A percentile compares a stretch with the other conserved stretches of the same genome.
These are phyloP conservation scores for Trichoderma sp. DNA, from an alignment of 2,329 filamentous ascomycete genomes.

Conservation along the genomic window DNA sequence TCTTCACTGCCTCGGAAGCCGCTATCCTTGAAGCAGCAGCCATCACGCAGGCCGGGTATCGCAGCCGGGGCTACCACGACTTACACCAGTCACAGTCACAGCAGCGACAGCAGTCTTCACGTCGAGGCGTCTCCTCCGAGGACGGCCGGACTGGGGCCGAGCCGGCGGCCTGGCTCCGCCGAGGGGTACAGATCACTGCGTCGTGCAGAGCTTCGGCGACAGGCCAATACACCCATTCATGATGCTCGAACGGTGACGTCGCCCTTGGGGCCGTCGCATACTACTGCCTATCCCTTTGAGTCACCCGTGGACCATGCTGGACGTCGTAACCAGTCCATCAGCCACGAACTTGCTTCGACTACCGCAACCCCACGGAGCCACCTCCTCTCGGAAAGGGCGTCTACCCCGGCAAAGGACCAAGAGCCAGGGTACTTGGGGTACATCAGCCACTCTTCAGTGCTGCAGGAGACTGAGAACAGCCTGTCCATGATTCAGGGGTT, in stretches of 20 bases:
- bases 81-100: not conserved
- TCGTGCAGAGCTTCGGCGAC: constrained; percentile 17
- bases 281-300: not conserved
- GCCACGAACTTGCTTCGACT: not conserved
- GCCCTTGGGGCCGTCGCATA: not conserved
- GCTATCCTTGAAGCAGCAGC: not conserved
- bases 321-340: not conserved
- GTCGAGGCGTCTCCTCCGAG: not conserved
- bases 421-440: constrained; percentile 47
- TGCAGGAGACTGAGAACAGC: constrained; percentile 45
- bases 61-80: not conserved
- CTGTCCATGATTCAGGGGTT: constrained; percentile 39
- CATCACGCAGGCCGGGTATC: not conserved
- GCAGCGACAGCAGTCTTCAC: not conserved
- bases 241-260: not conserved
- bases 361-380: constrained; percentile 10
- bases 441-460: constrained; percentile 47
- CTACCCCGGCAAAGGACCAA: constrained; percentile 14
- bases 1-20: constrained; percentile 2
- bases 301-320: not conserved
- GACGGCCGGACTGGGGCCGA: constrained; percentile 4
- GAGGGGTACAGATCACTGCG: constrained; percentile 9
- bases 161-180: not conserved
- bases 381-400: constrained; percentile 2
- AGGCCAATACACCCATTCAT: not conserved